Percentiles rank a stretch among this genome's conserved stretches.
Evolutionary conservation across 2,329 filamentous ascomycete genomes (phyloP).

Genomic region (Emmonsiellopsis sp.): DNA sequence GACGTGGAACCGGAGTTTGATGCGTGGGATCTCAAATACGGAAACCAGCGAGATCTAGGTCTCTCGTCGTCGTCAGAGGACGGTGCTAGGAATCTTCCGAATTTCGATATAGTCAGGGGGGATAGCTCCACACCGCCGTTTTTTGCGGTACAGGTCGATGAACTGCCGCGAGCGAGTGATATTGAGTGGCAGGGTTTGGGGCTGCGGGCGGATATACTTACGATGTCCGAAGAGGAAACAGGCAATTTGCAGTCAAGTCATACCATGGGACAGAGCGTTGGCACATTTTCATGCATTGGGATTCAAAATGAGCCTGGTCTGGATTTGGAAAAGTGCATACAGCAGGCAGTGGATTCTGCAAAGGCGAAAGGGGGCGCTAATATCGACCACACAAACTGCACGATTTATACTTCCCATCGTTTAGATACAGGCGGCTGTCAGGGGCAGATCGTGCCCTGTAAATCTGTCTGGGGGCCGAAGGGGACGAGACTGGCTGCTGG

Average conservation of each 20-base stretch:
- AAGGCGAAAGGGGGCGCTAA: slow-evolving; percentile 4
- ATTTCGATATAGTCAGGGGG: slow-evolving; percentile 18
- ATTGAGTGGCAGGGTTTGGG: slow-evolving; percentile 81
- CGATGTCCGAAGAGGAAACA: slow-evolving; percentile 11
- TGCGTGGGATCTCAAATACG: slow-evolving; percentile 47
- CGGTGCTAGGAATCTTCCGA: slow-evolving; percentile 17
- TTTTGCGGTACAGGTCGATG: slow-evolving; percentile 65
- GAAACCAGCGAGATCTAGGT: slow-evolving; percentile 39
- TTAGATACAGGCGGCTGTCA: slow-evolving; percentile 15
- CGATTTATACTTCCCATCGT: slow-evolving; percentile 26
- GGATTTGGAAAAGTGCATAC: slow-evolving; percentile 16
- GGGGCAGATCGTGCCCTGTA: slow-evolving; percentile 33
- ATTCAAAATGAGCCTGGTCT: slow-evolving; percentile 14
- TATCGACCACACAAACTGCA: slow-evolving; percentile 16
- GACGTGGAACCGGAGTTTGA: slow-evolving; percentile 40
- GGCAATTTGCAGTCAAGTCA: slow-evolving; percentile 15
- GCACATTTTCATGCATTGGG: slow-evolving; percentile 22
- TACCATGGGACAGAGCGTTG: slow-evolving; percentile 12
- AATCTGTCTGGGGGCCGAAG: slow-evolving; percentile 29
- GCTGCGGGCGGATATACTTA: slow-evolving; percentile 31
- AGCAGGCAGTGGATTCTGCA: slow-evolving; percentile 16
- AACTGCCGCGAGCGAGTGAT: slow-evolving; percentile 61
- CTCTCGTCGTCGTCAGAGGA: slow-evolving; percentile 4
- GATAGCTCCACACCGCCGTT: slow-evolving; percentile 48
- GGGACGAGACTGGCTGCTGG: slow-evolving; percentile 27